Conservation (phyloP, 2,329 filamentous ascomycete genomes). For the Phoma sp. region DNA sequence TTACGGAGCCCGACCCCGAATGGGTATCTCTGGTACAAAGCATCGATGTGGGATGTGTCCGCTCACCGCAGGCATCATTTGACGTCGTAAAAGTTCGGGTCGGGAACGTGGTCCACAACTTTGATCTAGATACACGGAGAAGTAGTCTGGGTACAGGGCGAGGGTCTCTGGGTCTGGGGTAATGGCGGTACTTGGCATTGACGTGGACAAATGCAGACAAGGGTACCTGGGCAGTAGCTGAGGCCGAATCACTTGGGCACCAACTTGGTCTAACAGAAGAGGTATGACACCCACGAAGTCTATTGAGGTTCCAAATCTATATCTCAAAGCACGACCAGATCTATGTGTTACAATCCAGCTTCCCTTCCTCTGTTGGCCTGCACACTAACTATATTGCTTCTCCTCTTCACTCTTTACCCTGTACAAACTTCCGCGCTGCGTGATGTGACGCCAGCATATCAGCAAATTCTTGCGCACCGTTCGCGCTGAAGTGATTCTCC, state of each 20-base stretch:
- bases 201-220: constrained; percentile 9
- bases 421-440: neutral
- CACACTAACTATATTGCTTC: neutral
- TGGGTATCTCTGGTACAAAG: constrained; percentile 33
- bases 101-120: constrained; percentile 49
- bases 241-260: neutral
- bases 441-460: constrained; percentile 26
- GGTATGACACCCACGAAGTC: neutral
- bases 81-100: constrained; percentile 56
- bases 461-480: constrained; percentile 29
- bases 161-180: constrained; percentile 7
- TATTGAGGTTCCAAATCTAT: neutral
- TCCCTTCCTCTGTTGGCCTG: neutral
- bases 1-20: constrained; percentile 36
- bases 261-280: neutral
- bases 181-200: constrained; percentile 18
- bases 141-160: neutral
- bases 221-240: constrained; percentile 7
- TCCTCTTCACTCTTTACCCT: neutral
- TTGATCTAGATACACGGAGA: constrained; percentile 30
- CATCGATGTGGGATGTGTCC: constrained; percentile 31
- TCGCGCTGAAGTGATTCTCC: constrained; percentile 27
- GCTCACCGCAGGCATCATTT: constrained; percentile 40
- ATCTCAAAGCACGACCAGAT: neutral
- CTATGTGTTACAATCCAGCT: neutral